Base-by-base conservation (phyloP, 352 stramenopile species). In the Pythium monospermum region DNA sequence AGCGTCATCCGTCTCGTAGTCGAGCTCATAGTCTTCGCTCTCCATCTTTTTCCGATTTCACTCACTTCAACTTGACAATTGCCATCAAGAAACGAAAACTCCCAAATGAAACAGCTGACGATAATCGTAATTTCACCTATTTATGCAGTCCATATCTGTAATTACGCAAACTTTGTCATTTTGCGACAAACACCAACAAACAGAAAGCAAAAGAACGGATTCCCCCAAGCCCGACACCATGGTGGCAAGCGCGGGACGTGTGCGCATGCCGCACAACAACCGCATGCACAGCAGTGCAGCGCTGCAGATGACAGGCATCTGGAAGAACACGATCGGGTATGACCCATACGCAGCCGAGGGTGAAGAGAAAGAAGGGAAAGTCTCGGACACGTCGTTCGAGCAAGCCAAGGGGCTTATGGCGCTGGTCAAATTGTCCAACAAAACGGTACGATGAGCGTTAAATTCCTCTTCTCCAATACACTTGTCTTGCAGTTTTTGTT, bases 251-350 rank as follows among this genome's bases (percentile, higher is more conserved):
- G 68, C 87, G 12, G 90, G 90, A 39, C 78, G 90, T 33, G 81
- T 96, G 68, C 85, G 91, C 49, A 98, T 98, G 92, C 95, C 95
- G 62, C 94, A 98, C 76, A 98, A 98, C 75, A 98, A 98, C 75
- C 88, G 93, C 62, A 95, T 99, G 77, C 91, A 93, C 63, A 97
- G 90, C 45, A 96, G 79, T 49, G 77, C 78, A 28, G 76, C 93
- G 49, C 83, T 99, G 7, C 93, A 97, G 77, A 98, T 97, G 71
- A 97, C 80, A 36, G 92, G 90, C 22, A 99, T 98, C 36, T 99
- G 94, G 96, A 96, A 85, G 52, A 94, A 98, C 55, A 98, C 94
- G 3, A 99, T 99, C 64, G 94, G 94, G 42, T 96, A 98, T 49
- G 93, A 98, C 72, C 93, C 93, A 15, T 97, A 98, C 57, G 92